Conservation (phyloP, 2,329 filamentous ascomycete genomes). For the Phialophora verrucosa region DNA sequence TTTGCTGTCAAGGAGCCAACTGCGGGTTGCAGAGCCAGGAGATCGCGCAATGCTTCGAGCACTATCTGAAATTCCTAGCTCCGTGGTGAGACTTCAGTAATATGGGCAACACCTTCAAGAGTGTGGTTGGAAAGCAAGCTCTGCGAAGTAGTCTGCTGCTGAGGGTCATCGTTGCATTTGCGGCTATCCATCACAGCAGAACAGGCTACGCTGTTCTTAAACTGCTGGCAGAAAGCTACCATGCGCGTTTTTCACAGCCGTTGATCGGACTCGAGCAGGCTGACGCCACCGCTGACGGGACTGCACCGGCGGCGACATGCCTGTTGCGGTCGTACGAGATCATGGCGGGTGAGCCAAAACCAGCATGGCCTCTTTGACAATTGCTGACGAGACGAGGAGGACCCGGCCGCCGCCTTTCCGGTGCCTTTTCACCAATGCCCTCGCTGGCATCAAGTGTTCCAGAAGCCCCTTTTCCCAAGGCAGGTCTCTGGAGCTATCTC, state of each 20-base stretch:
- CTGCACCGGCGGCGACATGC: conserved; percentile 56
- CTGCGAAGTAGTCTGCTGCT: conserved; percentile 52
- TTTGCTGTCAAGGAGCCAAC: conserved; percentile 6
- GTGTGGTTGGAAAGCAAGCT: conserved; percentile 46
- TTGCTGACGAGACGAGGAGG: conserved; percentile 42
- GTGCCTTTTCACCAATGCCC: conserved; percentile 54
- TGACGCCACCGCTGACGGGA: conserved; percentile 46
- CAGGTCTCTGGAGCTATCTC: conserved; percentile 60
- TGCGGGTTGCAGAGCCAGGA: conserved; percentile 17
- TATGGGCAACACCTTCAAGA: conserved; percentile 45
- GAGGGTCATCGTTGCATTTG: conserved; percentile 53
- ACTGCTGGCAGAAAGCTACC: conserved; percentile 49
- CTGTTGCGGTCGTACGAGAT: conserved; percentile 59
- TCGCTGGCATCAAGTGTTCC: conserved; percentile 37
- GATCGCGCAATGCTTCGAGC: conserved; percentile 25
- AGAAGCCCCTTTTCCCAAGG: conserved; percentile 45
- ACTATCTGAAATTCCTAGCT: conserved; percentile 43
- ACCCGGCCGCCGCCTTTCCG: conserved; percentile 55
- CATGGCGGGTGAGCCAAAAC: conserved; percentile 46
- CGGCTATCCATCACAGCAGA: conserved; percentile 50
- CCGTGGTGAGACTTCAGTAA: conserved; percentile 59
- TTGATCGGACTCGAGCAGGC: conserved; percentile 48
- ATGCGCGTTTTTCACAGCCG: conserved; percentile 48
- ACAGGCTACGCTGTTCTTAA: conserved; percentile 37
- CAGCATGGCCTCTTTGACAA: neutral